Evolutionary conservation across 768 basidiomycete genomes (phyloP).

Genomic region (Sutorius australiensis): DNA sequence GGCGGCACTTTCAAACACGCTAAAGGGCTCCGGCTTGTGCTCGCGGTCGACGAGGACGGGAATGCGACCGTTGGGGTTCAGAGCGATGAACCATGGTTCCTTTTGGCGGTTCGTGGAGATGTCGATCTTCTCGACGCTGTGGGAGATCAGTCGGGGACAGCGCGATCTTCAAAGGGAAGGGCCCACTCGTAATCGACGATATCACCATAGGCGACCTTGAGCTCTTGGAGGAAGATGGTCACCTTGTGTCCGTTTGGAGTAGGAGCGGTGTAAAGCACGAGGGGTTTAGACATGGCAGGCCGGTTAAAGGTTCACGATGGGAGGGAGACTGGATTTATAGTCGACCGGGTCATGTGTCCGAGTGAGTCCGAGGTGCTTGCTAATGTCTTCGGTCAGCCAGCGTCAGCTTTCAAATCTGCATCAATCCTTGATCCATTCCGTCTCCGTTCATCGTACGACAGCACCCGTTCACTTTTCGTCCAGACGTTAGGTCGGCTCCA

Average conservation of each 20-base stretch:
- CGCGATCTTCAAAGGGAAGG: not conserved
- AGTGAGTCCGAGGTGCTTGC: slow-evolving; percentile 12
- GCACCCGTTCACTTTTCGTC: too few relatives aligned
- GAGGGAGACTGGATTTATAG: slow-evolving; percentile 9
- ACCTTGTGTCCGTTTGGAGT: slow-evolving; percentile 59
- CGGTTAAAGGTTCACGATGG: not conserved
- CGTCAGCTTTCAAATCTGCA: not conserved
- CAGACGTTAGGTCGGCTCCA: too few relatives aligned
- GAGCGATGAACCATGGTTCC: slow-evolving; percentile 71
- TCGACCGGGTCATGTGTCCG: slow-evolving; percentile 10
- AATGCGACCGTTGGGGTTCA: slow-evolving; percentile 74
- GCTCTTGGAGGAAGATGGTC: slow-evolving; percentile 60
- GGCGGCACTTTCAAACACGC: slow-evolving; percentile 74
- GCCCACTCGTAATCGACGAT: slow-evolving; percentile 49
- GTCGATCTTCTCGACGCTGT: slow-evolving; percentile 50
- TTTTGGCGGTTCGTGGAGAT: slow-evolving; percentile 72
- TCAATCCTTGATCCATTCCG: slow-evolving; percentile 11
- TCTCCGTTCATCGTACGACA: slow-evolving; percentile 12
- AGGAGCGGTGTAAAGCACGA: slow-evolving; percentile 35
- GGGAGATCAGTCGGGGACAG: not conserved
- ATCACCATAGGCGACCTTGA: slow-evolving; percentile 49
- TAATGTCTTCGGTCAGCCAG: slow-evolving; percentile 16
- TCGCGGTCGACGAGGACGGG: slow-evolving; percentile 61
- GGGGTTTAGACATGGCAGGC: slow-evolving; percentile 21
- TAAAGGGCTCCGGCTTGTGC: slow-evolving; percentile 50